Conservation (phyloP, 352 stramenopile genomes). For the Peronospora farinosa region DNA sequence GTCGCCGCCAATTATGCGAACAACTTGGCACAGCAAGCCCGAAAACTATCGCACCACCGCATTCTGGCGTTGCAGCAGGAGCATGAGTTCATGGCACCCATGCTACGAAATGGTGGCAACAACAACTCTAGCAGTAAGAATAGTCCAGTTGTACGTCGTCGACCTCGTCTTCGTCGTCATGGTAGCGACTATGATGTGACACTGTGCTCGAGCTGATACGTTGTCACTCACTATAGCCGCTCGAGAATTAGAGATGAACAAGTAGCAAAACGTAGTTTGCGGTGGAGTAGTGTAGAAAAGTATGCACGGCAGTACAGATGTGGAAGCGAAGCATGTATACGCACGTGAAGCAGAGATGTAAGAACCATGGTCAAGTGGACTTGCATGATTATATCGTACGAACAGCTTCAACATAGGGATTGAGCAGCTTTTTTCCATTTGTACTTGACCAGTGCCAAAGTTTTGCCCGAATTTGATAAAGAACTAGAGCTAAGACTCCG, state of each 20-base stretch:
- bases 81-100: slow-evolving; percentile 34
- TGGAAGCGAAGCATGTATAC: slow-evolving; percentile 24
- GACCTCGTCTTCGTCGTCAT: slow-evolving; percentile 22
- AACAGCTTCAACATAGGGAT: slow-evolving; percentile 30
- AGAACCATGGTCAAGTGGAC: slow-evolving; percentile 11
- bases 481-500: too few relatives aligned
- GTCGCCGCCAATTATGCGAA: slow-evolving; percentile 54
- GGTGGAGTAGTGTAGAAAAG: slow-evolving; percentile 27
- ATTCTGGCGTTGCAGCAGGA: slow-evolving; percentile 62
- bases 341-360: slow-evolving; percentile 2
- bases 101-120: slow-evolving; percentile 21
- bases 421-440: slow-evolving; percentile 10
- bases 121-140: slow-evolving; percentile 18
- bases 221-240: slow-evolving; percentile 6
- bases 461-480: too few relatives aligned
- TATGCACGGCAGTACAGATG: slow-evolving; percentile 23
- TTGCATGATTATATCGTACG: slow-evolving; percentile 23
- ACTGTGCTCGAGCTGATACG: slow-evolving; percentile 26
- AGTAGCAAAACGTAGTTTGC: slow-evolving; percentile 13
- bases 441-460: too few relatives aligned
- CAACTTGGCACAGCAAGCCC: slow-evolving; percentile 61
- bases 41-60: slow-evolving; percentile 60
- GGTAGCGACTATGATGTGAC: slow-evolving; percentile 17
- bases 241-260: slow-evolving; percentile 9
- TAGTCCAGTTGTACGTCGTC: slow-evolving; percentile 18